Base-by-base conservation (phyloP, 495 filamentous ascomycete species). In the Daldinia loculata region DNA sequence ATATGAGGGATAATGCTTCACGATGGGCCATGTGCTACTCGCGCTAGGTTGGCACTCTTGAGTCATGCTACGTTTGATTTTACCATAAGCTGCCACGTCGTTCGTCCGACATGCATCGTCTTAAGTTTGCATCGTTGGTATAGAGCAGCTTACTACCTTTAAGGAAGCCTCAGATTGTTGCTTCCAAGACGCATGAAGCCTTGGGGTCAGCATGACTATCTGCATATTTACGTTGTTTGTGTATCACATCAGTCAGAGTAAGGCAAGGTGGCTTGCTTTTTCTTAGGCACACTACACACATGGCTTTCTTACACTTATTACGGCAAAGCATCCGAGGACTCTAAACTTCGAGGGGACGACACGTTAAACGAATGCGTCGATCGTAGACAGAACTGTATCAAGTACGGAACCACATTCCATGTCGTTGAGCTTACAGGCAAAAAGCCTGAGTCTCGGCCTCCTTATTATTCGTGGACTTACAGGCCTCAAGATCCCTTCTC, bases 401-500 rank as follows among this genome's bases (percentile, higher is more conserved):
- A 63, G 61, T 32, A 70, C 62, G 57, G 62, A 66, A 57, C 68
- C 50, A 62, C 41, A 53, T 62, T 58, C 63, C 63, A 66, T 56
- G 38, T 57, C 19, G 56, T 58, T 58, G 1, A 50, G 56, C 56
- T 65, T 60, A 61, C 55, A 61, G 55, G 45, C 55, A 64, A 61
- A 61, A 30, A 4, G 41, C 1, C 50, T 51, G 63, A 53, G 60
- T 74, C 61, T 69, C 65, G 56, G 66, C 61, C 61, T 27, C 56
- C 29, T 62, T 66, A 24, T 27, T 38, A 63, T 74, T 70, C 50
- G 62, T 63, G 24, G 61, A 56, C 38, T 50, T 51, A 43, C 62
- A 55, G 24, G 55, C 56, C 56, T 69, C 62, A 41, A 61, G 53
- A 70, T 76, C 59, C 30, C 36, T 66, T 71, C 50, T 70, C 27